Conservation (phyloP, 257 asterid species). For the Solanum habrochaites region DNA sequence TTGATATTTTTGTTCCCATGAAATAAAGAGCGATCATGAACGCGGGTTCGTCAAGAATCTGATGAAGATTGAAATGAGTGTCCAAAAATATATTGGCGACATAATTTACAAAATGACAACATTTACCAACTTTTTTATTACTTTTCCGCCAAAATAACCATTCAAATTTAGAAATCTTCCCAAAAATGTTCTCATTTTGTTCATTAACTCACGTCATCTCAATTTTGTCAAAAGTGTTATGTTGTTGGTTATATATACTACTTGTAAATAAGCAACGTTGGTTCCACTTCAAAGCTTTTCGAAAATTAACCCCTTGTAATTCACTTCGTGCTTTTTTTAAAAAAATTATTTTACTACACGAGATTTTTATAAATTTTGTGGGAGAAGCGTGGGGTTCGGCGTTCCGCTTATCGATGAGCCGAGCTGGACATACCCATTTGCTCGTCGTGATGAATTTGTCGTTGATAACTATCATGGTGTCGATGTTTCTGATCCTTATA, state of each 20-base stretch:
- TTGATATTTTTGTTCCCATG: not conserved
- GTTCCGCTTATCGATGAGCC: slow-evolving; percentile 22
- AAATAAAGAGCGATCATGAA: not conserved
- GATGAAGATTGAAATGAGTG: not conserved
- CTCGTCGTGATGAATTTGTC: slow-evolving; percentile 69
- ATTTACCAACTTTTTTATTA: not conserved
- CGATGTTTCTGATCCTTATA: slow-evolving; percentile 65
- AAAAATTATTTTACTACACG: too few relatives aligned
- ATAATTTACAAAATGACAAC: slow-evolving; percentile 18
- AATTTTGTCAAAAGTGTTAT: not conserved
- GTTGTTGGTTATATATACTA: too few relatives aligned
- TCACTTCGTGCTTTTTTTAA: too few relatives aligned
- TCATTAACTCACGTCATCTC: not conserved
- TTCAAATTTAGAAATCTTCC: not conserved
- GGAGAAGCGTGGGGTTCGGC: too few relatives aligned
- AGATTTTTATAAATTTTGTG: too few relatives aligned
- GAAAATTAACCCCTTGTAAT: not conserved
- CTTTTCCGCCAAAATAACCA: not conserved
- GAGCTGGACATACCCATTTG: slow-evolving; percentile 38
- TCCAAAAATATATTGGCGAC: slow-evolving; percentile 6
- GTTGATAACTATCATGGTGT: slow-evolving; percentile 74
- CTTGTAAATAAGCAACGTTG: not conserved
- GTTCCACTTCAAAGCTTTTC: not conserved
- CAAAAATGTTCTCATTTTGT: not conserved
- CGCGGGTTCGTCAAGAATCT: not conserved